Conservation (phyloP, 2,329 filamentous ascomycete species). For the Calonectria hawksworthii region DNA sequence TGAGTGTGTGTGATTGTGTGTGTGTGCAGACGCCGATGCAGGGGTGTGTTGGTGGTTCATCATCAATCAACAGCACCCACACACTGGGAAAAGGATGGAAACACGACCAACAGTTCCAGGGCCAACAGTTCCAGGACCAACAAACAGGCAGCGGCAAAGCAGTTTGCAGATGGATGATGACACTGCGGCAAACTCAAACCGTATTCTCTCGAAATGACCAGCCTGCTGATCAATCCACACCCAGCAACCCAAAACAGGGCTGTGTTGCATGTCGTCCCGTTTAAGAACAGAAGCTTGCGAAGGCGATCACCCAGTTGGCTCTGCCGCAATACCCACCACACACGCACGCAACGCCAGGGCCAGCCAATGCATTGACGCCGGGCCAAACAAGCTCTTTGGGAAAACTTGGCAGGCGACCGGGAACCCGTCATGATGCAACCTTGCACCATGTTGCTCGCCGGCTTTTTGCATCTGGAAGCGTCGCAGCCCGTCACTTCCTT, state of each 20-base stretch:
- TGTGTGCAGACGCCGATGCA: background rate
- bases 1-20: background rate
- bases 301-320: background rate
- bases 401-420: background rate
- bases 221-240: background rate
- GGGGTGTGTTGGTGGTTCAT: background rate
- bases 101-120: too few species aligned
- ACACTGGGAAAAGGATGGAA: too few species aligned
- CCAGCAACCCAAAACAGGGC: background rate
- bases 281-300: background rate
- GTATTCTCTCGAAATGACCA: background rate
- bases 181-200: background rate
- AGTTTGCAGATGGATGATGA: background rate
- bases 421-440: background rate
- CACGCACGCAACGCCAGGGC: background rate
- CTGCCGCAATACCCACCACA: background rate
- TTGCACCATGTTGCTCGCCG: background rate
- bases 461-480: background rate
- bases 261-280: slow-evolving; percentile 1
- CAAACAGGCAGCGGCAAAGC: background rate
- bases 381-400: slow-evolving; percentile 2
- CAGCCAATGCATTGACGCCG: background rate
- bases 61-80: background rate
- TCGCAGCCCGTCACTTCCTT: background rate
- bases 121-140: too few species aligned